Evolutionary conservation across 257 asterid species (phyloP).

Genomic region (Dorcoceras hygrometricum): DNA sequence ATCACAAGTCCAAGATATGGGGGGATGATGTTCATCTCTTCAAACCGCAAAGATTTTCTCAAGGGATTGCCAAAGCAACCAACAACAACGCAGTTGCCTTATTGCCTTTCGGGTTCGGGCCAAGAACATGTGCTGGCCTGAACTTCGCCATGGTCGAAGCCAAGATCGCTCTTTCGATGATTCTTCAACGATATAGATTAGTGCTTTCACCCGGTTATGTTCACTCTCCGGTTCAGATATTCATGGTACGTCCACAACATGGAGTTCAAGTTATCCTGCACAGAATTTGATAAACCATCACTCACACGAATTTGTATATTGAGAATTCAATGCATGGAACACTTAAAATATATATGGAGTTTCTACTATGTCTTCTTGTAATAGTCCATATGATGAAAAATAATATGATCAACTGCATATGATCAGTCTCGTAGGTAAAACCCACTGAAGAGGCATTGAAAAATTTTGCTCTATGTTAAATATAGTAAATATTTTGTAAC

Average conservation of each 20-base stretch:
- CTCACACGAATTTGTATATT: not conserved
- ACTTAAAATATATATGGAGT: not conserved
- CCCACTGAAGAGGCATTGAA: too few species aligned
- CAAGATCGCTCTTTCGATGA: slow-evolving; percentile 36
- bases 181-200: slow-evolving; percentile 32
- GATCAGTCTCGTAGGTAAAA: too few species aligned
- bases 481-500: too few species aligned
- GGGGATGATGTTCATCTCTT: not conserved
- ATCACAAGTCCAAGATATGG: not conserved
- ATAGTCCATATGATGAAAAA: not conserved
- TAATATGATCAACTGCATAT: too few species aligned
- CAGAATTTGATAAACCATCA: slow-evolving; percentile 17
- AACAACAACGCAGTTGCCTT: not conserved
- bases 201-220: slow-evolving; percentile 32
- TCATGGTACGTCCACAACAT: slow-evolving; percentile 35
- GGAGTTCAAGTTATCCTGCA: slow-evolving; percentile 34
- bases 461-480: too few species aligned
- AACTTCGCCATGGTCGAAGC: slow-evolving; percentile 33
- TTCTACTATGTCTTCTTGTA: not conserved
- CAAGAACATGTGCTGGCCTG: slow-evolving; percentile 39
- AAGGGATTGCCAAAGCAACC: not conserved
- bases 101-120: slow-evolving; percentile 41
- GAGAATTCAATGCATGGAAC: too few species aligned
- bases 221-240: slow-evolving; percentile 35
- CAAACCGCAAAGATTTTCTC: not conserved